phyloP scores from a whole-genome alignment of 108 stramenopile species.

The Cyclotella cryptica region DNA sequence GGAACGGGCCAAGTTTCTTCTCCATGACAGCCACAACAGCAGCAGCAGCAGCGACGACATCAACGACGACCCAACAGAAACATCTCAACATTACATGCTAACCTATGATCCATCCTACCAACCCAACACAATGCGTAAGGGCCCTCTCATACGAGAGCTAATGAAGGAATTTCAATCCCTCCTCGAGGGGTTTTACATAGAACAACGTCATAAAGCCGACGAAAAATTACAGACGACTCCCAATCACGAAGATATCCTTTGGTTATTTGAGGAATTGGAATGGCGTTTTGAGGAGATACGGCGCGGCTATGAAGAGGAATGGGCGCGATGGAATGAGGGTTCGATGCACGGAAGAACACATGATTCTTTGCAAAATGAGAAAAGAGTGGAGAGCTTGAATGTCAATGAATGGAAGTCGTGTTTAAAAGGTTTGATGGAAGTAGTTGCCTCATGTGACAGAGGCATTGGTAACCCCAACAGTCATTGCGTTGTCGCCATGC shows the following conservation, averaged over 20 bases:
- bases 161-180: slow-evolving; percentile 42
- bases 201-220: slow-evolving; percentile 20
- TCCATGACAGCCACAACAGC: not conserved
- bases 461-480: not conserved
- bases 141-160: not conserved
- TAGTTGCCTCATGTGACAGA: not conserved
- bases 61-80: not conserved
- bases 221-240: slow-evolving; percentile 7
- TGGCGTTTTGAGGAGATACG: slow-evolving; percentile 48
- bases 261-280: slow-evolving; percentile 42
- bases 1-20: not conserved
- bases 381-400: not conserved
- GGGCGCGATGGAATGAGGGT: not conserved
- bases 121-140: too few species aligned
- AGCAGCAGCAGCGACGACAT: not conserved
- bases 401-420: slow-evolving; percentile 30
- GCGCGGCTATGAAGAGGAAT: slow-evolving; percentile 7
- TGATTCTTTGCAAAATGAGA: not conserved
- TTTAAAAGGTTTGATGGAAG: slow-evolving; percentile 23
- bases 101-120: not conserved
- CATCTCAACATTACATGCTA: not conserved
- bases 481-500: too few species aligned
- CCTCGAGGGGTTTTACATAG: slow-evolving; percentile 28
- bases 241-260: slow-evolving; percentile 22
- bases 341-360: not conserved